These are phyloP conservation scores for Ensete ventricosum DNA, from an alignment of 176 grass and related monocot species.

Conservation along the genomic window DNA sequence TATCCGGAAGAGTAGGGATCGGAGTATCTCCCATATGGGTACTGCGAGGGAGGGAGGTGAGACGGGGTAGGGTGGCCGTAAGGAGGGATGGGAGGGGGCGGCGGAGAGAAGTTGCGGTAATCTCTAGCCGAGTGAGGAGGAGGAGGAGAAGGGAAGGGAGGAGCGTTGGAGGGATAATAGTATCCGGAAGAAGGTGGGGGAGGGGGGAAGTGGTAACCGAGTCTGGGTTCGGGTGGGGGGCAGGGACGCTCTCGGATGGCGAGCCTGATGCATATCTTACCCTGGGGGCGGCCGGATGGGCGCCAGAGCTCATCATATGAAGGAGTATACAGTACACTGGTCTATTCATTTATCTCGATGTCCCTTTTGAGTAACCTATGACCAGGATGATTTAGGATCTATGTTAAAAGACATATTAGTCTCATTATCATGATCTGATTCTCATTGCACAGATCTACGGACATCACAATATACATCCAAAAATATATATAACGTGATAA, in stretches of 20 bases:
- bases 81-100: conserved; percentile 27
- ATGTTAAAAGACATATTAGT: too few relatives aligned
- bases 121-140: conserved; percentile 16
- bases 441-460: too few relatives aligned
- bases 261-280: conserved; percentile 66
- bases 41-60: conserved; percentile 10
- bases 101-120: conserved; percentile 50
- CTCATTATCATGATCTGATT: too few relatives aligned
- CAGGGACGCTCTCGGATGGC: conserved; percentile 53
- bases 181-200: conserved; percentile 37
- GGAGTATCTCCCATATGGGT: conserved; percentile 16
- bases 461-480: too few relatives aligned
- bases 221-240: conserved; percentile 36
- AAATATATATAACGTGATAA: too few relatives aligned
- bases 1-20: conserved; percentile 24
- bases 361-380: too few relatives aligned
- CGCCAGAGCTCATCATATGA: conserved; percentile 69
- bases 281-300: conserved; percentile 79
- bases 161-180: conserved; percentile 25
- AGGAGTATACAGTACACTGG: too few relatives aligned
- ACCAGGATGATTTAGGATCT: too few relatives aligned
- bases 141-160: conserved; percentile 40
- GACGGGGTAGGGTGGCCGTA: conserved; percentile 8
- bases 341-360: too few relatives aligned
- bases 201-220: conserved; percentile 41